phyloP scores from a whole-genome alignment of 352 stramenopile genomes.

The Plasmopara viticola region DNA sequence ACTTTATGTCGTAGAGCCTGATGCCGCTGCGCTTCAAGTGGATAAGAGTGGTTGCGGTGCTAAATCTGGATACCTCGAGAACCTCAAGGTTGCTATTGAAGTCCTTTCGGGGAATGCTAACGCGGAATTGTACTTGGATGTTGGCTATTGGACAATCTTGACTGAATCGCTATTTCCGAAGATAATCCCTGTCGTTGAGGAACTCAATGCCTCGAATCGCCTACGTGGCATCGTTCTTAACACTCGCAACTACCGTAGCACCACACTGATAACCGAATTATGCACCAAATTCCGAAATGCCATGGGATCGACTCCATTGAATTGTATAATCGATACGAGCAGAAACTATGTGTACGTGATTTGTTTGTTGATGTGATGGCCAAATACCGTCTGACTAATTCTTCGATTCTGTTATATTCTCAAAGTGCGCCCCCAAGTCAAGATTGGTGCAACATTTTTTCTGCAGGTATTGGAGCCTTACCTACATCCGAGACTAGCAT shows the following conservation, averaged over 20 bases:
- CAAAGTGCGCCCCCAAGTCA: too few relatives aligned
- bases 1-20: slow-evolving; percentile 59
- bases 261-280: slow-evolving; percentile 31
- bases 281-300: slow-evolving; percentile 52
- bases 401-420: too few relatives aligned
- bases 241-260: slow-evolving; percentile 60
- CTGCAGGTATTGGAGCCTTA: too few relatives aligned
- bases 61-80: slow-evolving; percentile 38
- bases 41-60: slow-evolving; percentile 36
- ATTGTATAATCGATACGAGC: slow-evolving; percentile 60
- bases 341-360: slow-evolving; percentile 42
- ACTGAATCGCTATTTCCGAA: too few relatives aligned
- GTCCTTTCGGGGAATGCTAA: slow-evolving; percentile 48
- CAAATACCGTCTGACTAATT: too few relatives aligned
- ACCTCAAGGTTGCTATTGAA: slow-evolving; percentile 44
- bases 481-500: too few relatives aligned
- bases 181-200: too few relatives aligned
- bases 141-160: slow-evolving; percentile 62
- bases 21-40: slow-evolving; percentile 47
- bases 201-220: slow-evolving; percentile 26
- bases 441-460: too few relatives aligned
- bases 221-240: slow-evolving; percentile 65
- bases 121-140: slow-evolving; percentile 56
- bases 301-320: slow-evolving; percentile 34
- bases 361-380: slow-evolving; percentile 69